phyloP scores from a whole-genome alignment of 1,284 basidiomycete species.

The Pyrrhoderma lamaoense region DNA sequence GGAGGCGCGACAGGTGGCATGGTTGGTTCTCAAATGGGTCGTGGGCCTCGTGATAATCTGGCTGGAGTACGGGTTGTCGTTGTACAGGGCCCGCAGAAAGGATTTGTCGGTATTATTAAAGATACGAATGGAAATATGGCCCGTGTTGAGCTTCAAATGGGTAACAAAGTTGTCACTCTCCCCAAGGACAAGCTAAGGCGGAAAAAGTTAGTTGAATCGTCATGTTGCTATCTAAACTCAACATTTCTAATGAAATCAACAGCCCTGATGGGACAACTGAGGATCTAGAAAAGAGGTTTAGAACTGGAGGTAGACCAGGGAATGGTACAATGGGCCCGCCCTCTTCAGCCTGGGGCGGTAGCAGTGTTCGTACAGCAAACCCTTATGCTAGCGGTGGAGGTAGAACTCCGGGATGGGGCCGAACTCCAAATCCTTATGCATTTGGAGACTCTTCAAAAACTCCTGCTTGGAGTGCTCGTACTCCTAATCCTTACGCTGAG shows the following conservation, averaged over 20 bases:
- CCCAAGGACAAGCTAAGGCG: conserved; percentile 75
- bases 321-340: conserved; percentile 30
- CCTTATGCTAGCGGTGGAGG: conserved; percentile 30
- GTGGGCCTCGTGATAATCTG: conserved; percentile 73
- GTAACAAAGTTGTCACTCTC: conserved; percentile 86
- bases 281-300: conserved; percentile 30
- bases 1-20: conserved; percentile 62
- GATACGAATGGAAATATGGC: conserved; percentile 87
- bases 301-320: conserved; percentile 9
- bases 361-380: conserved; percentile 9
- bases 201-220: conserved; percentile 56
- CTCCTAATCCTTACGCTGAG: conserved; percentile 51
- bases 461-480: conserved; percentile 30
- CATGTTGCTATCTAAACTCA: not conserved
- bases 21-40: conserved; percentile 71
- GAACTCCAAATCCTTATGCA: conserved; percentile 17
- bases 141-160: conserved; percentile 87
- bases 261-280: conserved; percentile 53
- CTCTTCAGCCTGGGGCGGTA: conserved; percentile 12
- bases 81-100: conserved; percentile 86
- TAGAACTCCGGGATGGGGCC: conserved; percentile 29
- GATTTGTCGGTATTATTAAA: conserved; percentile 88
- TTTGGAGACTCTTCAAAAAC: conserved; percentile 25
- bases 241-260: conserved; percentile 2
- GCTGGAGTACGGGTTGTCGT: conserved; percentile 80